Percentiles rank a stretch among this genome's conserved stretches.
Conservation (phyloP, 1,284 basidiomycete genomes). For the Sporisorium reilianum region DNA sequence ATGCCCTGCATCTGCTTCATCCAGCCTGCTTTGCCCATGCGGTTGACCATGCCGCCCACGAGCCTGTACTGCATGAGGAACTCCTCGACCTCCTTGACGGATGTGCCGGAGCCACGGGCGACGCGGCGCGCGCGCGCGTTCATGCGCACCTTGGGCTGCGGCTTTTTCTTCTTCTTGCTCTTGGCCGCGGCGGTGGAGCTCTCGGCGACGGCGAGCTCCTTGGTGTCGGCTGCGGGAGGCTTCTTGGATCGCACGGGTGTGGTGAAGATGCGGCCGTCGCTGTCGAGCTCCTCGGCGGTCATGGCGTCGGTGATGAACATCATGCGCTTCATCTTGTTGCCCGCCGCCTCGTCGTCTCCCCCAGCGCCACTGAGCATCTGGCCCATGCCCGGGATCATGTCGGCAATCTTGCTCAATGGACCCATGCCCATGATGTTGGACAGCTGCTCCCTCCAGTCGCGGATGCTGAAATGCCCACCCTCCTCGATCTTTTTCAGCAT, state of each 20-base stretch:
- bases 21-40: constrained; percentile 89
- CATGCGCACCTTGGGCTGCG: constrained; percentile 59
- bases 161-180: constrained; percentile 55
- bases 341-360: constrained; percentile 87
- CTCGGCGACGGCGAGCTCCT: constrained; percentile 38
- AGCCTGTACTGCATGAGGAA: constrained; percentile 76
- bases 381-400: constrained; percentile 97
- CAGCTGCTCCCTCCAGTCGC: constrained; percentile 98
- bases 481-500: constrained; percentile 98
- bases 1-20: constrained; percentile 58
- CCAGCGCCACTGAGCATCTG: constrained; percentile 77
- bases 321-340: constrained; percentile 90
- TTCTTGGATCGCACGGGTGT: constrained; percentile 51
- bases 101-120: constrained; percentile 93
- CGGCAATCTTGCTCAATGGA: constrained; percentile 95
- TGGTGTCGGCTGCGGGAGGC: constrained; percentile 18
- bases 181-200: constrained; percentile 42
- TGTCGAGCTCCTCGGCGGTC: constrained; percentile 91
- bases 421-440: constrained; percentile 99
- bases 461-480: constrained; percentile 88
- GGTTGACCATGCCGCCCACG: constrained; percentile 77
- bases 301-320: constrained; percentile 99
- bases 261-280: constrained; percentile 78
- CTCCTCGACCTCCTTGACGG: constrained; percentile 95
- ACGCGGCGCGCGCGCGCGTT: constrained; percentile 76